Evolutionary conservation across 2,329 filamentous ascomycete species (phyloP).

Genomic region (Pseudopyricularia cyperi): DNA sequence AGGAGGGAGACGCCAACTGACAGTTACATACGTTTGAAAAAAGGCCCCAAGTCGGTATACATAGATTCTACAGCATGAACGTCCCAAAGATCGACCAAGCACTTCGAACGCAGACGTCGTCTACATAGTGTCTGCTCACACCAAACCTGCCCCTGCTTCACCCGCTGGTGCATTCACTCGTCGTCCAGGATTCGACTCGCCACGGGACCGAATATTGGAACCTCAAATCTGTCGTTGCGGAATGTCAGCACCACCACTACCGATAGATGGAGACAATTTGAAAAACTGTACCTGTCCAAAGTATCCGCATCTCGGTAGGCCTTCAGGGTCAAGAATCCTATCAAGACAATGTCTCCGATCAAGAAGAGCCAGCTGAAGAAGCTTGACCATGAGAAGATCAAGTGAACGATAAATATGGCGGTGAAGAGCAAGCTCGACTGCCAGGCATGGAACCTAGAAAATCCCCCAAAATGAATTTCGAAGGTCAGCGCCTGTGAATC

Average conservation of each 20-base stretch:
- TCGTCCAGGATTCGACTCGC: conserved; percentile 87
- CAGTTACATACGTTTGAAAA: neutral
- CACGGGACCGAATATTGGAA: conserved; percentile 73
- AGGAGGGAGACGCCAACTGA: neutral
- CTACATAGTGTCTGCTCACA: neutral
- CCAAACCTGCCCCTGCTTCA: conserved; percentile 5
- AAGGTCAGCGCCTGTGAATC: neutral
- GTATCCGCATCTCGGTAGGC: conserved; percentile 75
- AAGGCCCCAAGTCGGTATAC: neutral
- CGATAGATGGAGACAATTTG: neutral
- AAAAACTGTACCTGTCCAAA: conserved; percentile 37
- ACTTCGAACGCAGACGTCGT: neutral
- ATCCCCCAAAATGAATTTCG: neutral
- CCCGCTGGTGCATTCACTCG: conserved; percentile 31
- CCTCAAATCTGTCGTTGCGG: conserved; percentile 49
- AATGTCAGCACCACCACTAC: conserved; percentile 10
- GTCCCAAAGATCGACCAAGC: neutral
- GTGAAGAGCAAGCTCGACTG: conserved; percentile 79
- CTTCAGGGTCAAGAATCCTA: conserved; percentile 61
- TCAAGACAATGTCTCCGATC: conserved; percentile 59
- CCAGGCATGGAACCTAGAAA: conserved; percentile 80
- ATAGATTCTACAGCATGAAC: neutral
- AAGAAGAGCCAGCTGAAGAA: conserved; percentile 79
- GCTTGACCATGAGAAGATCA: conserved; percentile 74
- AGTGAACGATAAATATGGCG: conserved; percentile 59